These are phyloP conservation scores for Eucommia ulmoides DNA, from an alignment of 257 asterid species.

Conservation along the genomic window DNA sequence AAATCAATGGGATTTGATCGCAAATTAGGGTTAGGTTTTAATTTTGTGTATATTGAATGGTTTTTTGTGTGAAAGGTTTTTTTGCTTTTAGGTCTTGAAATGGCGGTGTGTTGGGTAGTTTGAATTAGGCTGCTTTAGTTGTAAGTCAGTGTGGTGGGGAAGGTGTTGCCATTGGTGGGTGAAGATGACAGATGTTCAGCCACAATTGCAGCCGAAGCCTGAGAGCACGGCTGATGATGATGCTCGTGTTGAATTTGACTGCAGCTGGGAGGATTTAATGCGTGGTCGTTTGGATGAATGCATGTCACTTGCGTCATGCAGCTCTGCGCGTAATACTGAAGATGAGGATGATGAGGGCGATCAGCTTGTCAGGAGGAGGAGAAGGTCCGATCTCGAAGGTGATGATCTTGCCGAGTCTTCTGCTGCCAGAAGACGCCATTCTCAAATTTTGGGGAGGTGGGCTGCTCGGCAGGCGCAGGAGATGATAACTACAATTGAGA, in stretches of 20 bases:
- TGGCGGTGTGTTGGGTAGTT: conserved; percentile 3
- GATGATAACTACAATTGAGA: conserved; percentile 82
- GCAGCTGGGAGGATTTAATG: conserved; percentile 86
- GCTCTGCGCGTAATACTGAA: conserved; percentile 58
- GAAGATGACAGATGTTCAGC: conserved; percentile 67
- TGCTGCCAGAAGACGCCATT: conserved; percentile 84
- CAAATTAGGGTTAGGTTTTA: conserved; percentile 27
- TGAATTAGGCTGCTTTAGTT: conserved; percentile 1
- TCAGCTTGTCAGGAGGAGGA: conserved; percentile 68
- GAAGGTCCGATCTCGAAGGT: conserved; percentile 89
- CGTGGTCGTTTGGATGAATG: conserved; percentile 81
- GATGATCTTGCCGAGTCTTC: conserved; percentile 94
- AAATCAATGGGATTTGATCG: conserved; percentile 18
- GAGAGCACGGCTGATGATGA: conserved; percentile 59
- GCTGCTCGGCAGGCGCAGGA: conserved; percentile 86
- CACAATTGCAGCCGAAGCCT: conserved; percentile 78
- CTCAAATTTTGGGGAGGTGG: conserved; percentile 76
- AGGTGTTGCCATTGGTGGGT: conserved; percentile 18
- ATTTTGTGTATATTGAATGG: conserved; percentile 22
- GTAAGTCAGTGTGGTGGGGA: conserved; percentile 17
- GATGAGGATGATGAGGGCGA: conserved; percentile 85
- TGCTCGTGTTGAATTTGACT: conserved; percentile 59
- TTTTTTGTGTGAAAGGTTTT: conserved; percentile 21
- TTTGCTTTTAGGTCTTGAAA: conserved; percentile 3
- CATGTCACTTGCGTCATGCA: conserved; percentile 83